Evolutionary conservation across 352 stramenopile genomes (phyloP).

Genomic region (Pythium chondricola): DNA sequence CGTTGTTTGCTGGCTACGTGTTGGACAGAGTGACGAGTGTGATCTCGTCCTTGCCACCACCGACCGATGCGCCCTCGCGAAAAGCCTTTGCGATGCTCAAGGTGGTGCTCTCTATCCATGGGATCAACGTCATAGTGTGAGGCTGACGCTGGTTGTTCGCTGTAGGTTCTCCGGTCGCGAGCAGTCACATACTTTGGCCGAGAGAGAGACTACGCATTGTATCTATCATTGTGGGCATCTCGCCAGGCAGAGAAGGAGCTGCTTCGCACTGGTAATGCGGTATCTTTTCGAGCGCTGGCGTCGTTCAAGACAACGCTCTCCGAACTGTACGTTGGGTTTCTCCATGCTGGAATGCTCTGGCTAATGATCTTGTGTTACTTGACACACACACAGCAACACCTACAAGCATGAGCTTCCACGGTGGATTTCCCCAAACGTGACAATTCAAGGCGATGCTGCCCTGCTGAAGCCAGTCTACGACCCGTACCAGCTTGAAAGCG

Average conservation of each 20-base stretch:
- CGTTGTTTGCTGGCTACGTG: conserved; percentile 50
- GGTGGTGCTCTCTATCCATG: conserved; percentile 16
- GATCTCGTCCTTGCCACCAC: conserved; percentile 31
- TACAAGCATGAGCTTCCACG: conserved; percentile 7
- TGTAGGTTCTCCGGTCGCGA: conserved; percentile 61
- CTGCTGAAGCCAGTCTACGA: conserved; percentile 24
- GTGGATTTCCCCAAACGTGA: conserved; percentile 10
- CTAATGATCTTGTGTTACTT: neutral
- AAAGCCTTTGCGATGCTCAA: conserved; percentile 61
- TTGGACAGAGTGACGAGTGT: conserved; percentile 32
- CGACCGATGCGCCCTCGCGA: conserved; percentile 32
- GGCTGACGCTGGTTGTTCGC: neutral
- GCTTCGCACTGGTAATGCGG: neutral
- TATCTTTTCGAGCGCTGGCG: conserved; percentile 2
- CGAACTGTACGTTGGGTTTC: conserved; percentile 12
- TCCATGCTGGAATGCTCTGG: neutral
- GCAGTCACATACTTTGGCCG: conserved; percentile 47
- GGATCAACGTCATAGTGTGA: neutral
- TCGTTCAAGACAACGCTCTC: conserved; percentile 15
- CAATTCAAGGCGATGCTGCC: neutral
- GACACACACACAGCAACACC: conserved; percentile 2
- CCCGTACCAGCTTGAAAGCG: conserved; percentile 63
- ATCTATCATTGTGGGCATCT: conserved; percentile 20
- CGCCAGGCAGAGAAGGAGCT: conserved; percentile 4
- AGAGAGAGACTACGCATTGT: conserved; percentile 64